These are phyloP conservation scores for Candida ovalis DNA, from an alignment of 805 yeast genomes.

Conservation along the genomic window DNA sequence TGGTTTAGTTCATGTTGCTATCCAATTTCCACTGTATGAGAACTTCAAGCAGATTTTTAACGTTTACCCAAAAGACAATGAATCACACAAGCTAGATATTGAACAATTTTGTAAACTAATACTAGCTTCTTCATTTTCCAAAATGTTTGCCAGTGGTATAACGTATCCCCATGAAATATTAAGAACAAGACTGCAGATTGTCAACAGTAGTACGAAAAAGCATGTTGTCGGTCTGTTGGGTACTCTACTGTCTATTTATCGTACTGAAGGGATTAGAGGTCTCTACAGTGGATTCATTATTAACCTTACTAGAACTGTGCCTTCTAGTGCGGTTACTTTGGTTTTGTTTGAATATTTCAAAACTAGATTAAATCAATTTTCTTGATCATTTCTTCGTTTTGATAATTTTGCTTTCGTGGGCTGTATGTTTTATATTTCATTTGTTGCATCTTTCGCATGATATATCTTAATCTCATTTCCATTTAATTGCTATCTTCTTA, in stretches of 20 bases:
- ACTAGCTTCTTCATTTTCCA: conserved; percentile 72
- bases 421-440: not conserved
- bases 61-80: conserved; percentile 11
- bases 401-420: not conserved
- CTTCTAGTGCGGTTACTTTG: conserved; percentile 92
- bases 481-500: not conserved
- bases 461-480: not conserved
- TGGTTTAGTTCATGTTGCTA: conserved; percentile 90
- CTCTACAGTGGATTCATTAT: conserved; percentile 88
- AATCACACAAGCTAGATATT: conserved; percentile 3
- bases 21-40: conserved; percentile 94
- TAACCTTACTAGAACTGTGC: conserved; percentile 85
- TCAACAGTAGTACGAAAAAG: conserved; percentile 27
- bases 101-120: conserved; percentile 40
- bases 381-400: not conserved
- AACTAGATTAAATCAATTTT: conserved; percentile 38
- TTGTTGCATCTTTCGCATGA: not conserved
- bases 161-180: conserved; percentile 96
- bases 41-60: conserved; percentile 57
- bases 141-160: conserved; percentile 81
- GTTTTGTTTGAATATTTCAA: conserved; percentile 85
- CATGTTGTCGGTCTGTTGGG: conserved; percentile 19
- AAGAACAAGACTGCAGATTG: conserved; percentile 83
- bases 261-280: conserved; percentile 72
- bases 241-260: conserved; percentile 40